phyloP scores from a whole-genome alignment of 495 filamentous ascomycete species.

The Hypoxylon lienhwacheense region DNA sequence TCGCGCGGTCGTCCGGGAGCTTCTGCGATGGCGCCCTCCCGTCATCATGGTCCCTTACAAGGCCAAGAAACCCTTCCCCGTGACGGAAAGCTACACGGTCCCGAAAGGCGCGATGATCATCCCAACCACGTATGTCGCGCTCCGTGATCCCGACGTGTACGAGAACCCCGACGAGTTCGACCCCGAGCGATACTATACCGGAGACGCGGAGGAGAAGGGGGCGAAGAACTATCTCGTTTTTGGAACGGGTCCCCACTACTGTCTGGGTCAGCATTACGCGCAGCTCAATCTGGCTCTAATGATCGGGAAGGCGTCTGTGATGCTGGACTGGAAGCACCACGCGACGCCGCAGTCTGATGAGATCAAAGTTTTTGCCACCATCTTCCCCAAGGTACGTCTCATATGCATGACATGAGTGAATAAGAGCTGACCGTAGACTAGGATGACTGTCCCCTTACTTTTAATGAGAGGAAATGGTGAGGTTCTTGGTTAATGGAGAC shows the following conservation, averaged over 20 bases:
- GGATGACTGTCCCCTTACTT: constrained; percentile 70
- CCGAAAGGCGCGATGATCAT: constrained; percentile 95
- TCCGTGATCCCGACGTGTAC: constrained; percentile 93
- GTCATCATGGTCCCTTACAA: constrained; percentile 98
- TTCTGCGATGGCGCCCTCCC: constrained; percentile 91
- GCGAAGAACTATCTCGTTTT: constrained; percentile 98
- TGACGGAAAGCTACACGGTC: constrained; percentile 83
- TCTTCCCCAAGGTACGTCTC: constrained; percentile 87
- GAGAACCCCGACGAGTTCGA: constrained; percentile 84
- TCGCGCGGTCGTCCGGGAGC: constrained; percentile 89
- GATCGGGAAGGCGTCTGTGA: constrained; percentile 91
- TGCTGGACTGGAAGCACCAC: constrained; percentile 89
- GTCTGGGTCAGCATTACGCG: constrained; percentile 94
- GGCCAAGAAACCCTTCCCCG: constrained; percentile 93
- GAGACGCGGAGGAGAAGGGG: constrained; percentile 82
- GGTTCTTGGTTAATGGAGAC: constrained; percentile 5
- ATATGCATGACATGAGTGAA: neutral
- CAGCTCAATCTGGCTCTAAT: constrained; percentile 84
- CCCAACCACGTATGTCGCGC: constrained; percentile 83
- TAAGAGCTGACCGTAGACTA: constrained; percentile 40
- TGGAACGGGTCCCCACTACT: constrained; percentile 95
- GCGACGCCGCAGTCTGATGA: constrained; percentile 80
- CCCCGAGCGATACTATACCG: constrained; percentile 90
- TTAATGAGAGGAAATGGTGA: constrained; percentile 52
- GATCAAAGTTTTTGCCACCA: constrained; percentile 97